phyloP scores from a whole-genome alignment of 169 alveolate species.

The Plasmodium malariae region DNA sequence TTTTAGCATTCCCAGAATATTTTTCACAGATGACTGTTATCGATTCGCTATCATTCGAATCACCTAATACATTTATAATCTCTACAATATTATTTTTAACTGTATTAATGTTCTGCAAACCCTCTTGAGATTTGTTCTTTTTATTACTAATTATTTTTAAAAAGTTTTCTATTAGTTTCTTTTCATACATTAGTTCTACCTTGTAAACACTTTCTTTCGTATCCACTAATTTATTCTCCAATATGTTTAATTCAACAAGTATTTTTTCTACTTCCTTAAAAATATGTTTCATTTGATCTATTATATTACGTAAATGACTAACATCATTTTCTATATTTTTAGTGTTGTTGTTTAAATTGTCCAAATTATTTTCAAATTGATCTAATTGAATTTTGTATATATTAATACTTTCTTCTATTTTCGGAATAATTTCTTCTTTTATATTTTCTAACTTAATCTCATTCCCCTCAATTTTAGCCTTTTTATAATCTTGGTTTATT shows the following conservation, averaged over 20 bases:
- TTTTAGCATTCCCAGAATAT: neutral
- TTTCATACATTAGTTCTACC: constrained; percentile 15
- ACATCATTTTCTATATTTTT: constrained; percentile 2
- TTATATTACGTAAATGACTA: constrained; percentile 13
- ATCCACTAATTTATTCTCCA: neutral
- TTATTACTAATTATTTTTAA: constrained; percentile 1
- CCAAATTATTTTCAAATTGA: neutral
- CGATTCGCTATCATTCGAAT: neutral
- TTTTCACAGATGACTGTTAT: neutral
- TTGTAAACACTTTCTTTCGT: neutral
- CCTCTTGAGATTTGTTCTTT: neutral
- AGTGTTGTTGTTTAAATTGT: neutral
- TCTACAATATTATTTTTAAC: constrained; percentile 7
- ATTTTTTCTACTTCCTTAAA: constrained; percentile 14
- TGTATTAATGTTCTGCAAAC: neutral
- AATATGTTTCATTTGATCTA: neutral
- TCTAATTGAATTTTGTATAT: neutral
- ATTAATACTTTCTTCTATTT: constrained; percentile 7
- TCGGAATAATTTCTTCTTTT: constrained; percentile 14
- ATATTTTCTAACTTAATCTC: constrained; percentile 2
- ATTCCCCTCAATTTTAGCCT: neutral
- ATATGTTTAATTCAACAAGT: neutral
- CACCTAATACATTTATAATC: neutral
- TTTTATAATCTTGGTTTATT: constrained; percentile 10
- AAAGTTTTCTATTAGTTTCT: constrained; percentile 8